Evolutionary conservation across 768 basidiomycete species (phyloP).

Genomic region (Lactarius pseudohatsudake): DNA sequence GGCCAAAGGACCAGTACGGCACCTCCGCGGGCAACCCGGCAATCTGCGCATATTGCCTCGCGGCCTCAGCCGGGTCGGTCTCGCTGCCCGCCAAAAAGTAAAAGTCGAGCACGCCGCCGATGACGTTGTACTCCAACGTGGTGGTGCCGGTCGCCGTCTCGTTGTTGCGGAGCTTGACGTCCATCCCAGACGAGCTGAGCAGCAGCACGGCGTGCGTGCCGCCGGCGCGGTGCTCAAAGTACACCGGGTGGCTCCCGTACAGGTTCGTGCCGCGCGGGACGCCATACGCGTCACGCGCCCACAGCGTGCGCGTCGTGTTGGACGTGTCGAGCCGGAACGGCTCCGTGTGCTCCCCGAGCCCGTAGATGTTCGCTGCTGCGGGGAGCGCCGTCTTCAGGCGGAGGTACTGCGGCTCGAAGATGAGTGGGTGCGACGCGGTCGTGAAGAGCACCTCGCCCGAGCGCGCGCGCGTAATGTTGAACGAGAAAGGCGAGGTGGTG

Average conservation of each 20-base stretch:
- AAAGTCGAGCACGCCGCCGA: constrained; percentile 77
- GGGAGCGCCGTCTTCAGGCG: constrained; percentile 67
- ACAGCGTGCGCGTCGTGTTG: constrained; percentile 50
- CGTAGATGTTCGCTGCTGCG: constrained; percentile 65
- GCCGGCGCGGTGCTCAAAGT: constrained; percentile 63
- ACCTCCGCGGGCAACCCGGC: constrained; percentile 68
- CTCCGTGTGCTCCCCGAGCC: constrained; percentile 73
- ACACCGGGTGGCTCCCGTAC: constrained; percentile 74
- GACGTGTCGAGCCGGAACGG: constrained; percentile 54
- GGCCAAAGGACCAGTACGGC: constrained; percentile 71
- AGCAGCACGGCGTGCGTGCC: constrained; percentile 72
- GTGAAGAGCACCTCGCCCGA: constrained; percentile 60
- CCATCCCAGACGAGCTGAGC: constrained; percentile 74
- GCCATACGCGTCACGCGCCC: constrained; percentile 66
- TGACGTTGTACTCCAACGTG: constrained; percentile 69
- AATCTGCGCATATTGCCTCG: constrained; percentile 67
- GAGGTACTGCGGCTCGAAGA: constrained; percentile 77
- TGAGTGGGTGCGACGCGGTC: constrained; percentile 57
- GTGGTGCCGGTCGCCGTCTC: constrained; percentile 34
- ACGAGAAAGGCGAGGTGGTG: constrained; percentile 58
- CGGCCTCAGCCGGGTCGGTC: constrained; percentile 54
- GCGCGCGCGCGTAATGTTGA: constrained; percentile 51
- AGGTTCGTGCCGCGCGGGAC: constrained; percentile 58
- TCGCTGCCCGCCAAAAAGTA: constrained; percentile 74
- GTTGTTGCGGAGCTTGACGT: constrained; percentile 56